Base-by-base conservation (phyloP, 2,329 filamentous ascomycete species). In the Fusarium floridanum region DNA sequence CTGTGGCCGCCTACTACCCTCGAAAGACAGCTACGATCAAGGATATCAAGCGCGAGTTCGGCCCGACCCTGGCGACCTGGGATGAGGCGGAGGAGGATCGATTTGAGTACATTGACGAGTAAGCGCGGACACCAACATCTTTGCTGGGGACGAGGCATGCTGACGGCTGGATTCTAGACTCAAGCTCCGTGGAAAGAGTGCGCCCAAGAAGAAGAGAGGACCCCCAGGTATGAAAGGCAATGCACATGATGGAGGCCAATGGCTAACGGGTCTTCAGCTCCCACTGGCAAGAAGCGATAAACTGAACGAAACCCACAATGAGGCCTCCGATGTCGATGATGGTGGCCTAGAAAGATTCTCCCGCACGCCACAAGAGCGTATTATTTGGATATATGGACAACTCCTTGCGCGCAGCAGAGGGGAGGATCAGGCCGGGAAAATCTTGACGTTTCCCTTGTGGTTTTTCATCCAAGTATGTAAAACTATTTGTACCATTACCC, bases 1-100 rank as follows among this genome's bases (percentile, higher is more conserved):
- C 93, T 0, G 85, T 98, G 74, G 93, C 92, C 43, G 89, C 94
- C 67, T 99, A 98, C 88, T 99, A 99, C 82, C 97, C 97, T 2
- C 91, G 92, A 75, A 93, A 87, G 74, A 86, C 92, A 17, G 91
- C 90, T 27, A 92, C 92, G 0, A 89, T 97, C 71, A 89, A 90
- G 76, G 94, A 97, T 75, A 83, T 98, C 71, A 91, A 93, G 81
- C 90, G 90, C 71, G 86, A 90, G 59, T 95, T 95, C 78, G 87
- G 86, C 20, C 88, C 92, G 10, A 89, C 91, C 9, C 85, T 95
- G 69, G 87, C 91, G 68, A 91, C 92, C 8, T 91, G 91, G 79
- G 91, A 98, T 78, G 92, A 97, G 71, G 86, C 88, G 5, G 94
- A 97, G 82, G 91, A 94, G 78, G 93, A 97, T 75, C 91, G 97